Evolutionary conservation across 2,329 filamentous ascomycete genomes (phyloP).

Genomic region (Clonostachys rosea): DNA sequence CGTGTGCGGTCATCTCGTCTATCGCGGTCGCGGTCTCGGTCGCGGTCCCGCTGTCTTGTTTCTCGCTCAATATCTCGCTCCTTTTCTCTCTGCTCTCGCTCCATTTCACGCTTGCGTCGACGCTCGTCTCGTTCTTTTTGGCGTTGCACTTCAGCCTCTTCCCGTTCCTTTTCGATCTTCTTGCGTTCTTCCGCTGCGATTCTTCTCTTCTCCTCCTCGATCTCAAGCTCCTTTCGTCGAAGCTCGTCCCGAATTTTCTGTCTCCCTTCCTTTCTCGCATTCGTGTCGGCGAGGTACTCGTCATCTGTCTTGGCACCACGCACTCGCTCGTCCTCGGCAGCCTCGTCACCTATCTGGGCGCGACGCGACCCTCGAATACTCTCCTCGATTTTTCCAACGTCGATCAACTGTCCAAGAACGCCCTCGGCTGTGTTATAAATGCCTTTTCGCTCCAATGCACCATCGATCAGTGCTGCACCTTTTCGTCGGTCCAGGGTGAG

Average conservation of each 20-base stretch:
- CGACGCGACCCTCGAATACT: conserved; percentile 65
- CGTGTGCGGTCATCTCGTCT: conserved; percentile 18
- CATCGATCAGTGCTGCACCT: conserved; percentile 71
- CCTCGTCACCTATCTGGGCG: conserved; percentile 65
- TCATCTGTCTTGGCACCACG: conserved; percentile 70
- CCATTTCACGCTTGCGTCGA: conserved; percentile 44
- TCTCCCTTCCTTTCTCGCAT: conserved; percentile 53
- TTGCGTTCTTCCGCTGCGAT: conserved; percentile 53
- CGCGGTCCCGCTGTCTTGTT: conserved; percentile 31
- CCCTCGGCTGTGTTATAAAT: conserved; percentile 69
- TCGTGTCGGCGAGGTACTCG: conserved; percentile 66
- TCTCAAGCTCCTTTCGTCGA: conserved; percentile 51
- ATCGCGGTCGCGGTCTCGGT: conserved; percentile 21
- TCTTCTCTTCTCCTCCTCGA: conserved; percentile 56
- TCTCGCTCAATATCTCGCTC: conserved; percentile 32
- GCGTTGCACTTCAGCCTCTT: conserved; percentile 43
- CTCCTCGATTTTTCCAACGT: conserved; percentile 62
- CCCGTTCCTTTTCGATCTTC: conserved; percentile 40
- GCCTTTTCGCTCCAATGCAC: conserved; percentile 70
- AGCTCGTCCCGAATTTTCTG: conserved; percentile 58
- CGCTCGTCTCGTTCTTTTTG: conserved; percentile 46
- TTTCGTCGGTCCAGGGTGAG: conserved; percentile 70
- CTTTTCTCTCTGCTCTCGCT: conserved; percentile 50
- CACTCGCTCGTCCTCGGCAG: conserved; percentile 58
- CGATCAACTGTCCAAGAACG: conserved; percentile 64